Conservation (phyloP, 1,139 yeast genomes). For the Lodderomyces jiufengensis region DNA sequence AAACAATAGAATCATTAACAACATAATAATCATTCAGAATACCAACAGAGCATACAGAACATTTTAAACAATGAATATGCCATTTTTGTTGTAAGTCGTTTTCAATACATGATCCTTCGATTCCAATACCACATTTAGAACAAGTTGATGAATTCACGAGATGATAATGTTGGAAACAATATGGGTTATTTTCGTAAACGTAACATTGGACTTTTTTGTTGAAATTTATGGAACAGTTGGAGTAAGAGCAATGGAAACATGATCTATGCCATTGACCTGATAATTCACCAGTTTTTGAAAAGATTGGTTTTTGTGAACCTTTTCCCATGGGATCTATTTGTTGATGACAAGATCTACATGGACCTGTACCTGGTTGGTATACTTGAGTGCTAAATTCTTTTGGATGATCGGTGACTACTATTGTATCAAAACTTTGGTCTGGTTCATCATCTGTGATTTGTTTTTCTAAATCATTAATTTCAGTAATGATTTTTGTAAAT, state of each 20-base stretch:
- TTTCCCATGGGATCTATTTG: constrained; percentile 48
- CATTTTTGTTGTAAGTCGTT: constrained; percentile 65
- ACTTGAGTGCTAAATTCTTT: not conserved
- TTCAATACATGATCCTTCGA: constrained; percentile 89
- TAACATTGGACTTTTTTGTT: constrained; percentile 69
- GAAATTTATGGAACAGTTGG: constrained; percentile 53
- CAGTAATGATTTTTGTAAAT: constrained; percentile 4
- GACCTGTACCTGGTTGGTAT: constrained; percentile 59
- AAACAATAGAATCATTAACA: constrained; percentile 47
- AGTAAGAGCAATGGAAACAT: constrained; percentile 68
- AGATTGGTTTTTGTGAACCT: constrained; percentile 45
- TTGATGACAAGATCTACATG: constrained; percentile 62
- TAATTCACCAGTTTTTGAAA: constrained; percentile 75
- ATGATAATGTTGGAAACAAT: constrained; percentile 82
- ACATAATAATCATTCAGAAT: constrained; percentile 55
- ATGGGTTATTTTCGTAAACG: constrained; percentile 74
- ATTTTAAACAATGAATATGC: constrained; percentile 61
- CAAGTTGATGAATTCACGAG: constrained; percentile 72
- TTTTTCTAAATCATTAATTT: constrained; percentile 2
- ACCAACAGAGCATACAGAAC: constrained; percentile 46
- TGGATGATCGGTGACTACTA: too few relatives aligned
- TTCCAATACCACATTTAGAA: constrained; percentile 64
- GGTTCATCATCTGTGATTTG: constrained; percentile 5
- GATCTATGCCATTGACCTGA: constrained; percentile 93
- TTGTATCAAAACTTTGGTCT: too few relatives aligned